Percentiles rank a stretch among this genome's conserved stretches.
Evolutionary conservation across 2,329 filamentous ascomycete species (phyloP).

Genomic region (Cadophora luteo-olivacea): DNA sequence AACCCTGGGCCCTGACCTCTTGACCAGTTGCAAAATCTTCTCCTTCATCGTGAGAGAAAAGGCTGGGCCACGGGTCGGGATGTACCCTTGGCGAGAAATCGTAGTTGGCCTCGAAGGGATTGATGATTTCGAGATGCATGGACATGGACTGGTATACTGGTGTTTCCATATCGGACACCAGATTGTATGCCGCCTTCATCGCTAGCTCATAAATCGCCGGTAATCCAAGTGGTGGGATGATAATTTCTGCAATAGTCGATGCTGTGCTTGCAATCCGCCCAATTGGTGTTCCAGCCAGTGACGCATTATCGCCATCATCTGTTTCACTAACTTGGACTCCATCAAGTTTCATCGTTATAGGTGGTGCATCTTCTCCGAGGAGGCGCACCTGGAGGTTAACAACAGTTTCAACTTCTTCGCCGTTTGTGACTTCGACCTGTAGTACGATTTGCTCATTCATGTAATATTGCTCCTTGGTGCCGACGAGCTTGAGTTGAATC

Average conservation of each 20-base stretch:
- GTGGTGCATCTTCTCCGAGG: constrained; percentile 61
- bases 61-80: constrained; percentile 81
- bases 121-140: constrained; percentile 74
- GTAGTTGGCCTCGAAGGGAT: constrained; percentile 91
- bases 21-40: constrained; percentile 45
- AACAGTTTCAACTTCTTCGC: constrained; percentile 79
- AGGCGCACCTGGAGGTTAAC: constrained; percentile 74
- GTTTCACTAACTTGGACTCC: constrained; percentile 18
- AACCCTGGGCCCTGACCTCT: constrained; percentile 57
- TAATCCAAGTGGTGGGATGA: constrained; percentile 56
- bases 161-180: constrained; percentile 80
- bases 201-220: constrained; percentile 70
- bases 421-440: constrained; percentile 75
- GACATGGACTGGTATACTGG: constrained; percentile 77
- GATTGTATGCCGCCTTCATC: constrained; percentile 77
- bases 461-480: constrained; percentile 76
- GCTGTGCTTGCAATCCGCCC: constrained; percentile 53
- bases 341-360: constrained; percentile 49
- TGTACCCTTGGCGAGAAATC: constrained; percentile 84
- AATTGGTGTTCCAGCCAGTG: constrained; percentile 33
- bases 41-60: constrained; percentile 66
- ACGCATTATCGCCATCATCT: constrained; percentile 13
- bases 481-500: constrained; percentile 74
- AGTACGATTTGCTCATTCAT: constrained; percentile 79
- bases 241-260: constrained; percentile 53